Conservation (phyloP, 768 basidiomycete species). For the Calocera cornea region DNA sequence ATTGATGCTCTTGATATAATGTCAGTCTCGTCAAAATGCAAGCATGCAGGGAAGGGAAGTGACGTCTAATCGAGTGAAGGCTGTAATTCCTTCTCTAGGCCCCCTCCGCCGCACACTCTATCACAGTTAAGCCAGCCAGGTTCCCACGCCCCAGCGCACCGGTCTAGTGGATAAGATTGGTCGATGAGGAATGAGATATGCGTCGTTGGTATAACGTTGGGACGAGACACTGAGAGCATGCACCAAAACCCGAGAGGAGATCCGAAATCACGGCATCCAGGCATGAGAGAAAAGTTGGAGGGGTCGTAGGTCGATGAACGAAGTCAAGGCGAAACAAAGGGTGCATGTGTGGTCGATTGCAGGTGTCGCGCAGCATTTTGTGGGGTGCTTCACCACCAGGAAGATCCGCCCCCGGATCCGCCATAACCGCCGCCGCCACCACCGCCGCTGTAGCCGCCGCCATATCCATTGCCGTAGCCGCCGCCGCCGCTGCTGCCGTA, state of each 20-base stretch:
- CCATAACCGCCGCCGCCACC: conserved; percentile 31
- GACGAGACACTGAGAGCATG: conserved; percentile 6
- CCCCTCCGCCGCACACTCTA: background rate
- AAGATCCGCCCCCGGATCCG: conserved; percentile 32
- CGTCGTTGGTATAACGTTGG: conserved; percentile 4
- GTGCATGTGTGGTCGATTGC: background rate
- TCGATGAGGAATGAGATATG: conserved; percentile 5
- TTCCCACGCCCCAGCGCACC: conserved; percentile 3
- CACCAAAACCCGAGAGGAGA: conserved; percentile 4
- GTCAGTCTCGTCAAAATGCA: conserved; percentile 5
- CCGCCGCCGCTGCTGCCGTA: conserved; percentile 27
- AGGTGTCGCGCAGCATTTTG: background rate
- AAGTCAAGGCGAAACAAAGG: background rate
- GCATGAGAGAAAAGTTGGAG: background rate
- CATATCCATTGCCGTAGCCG: conserved; percentile 21
- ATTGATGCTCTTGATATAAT: conserved; percentile 5
- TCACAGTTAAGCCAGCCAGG: conserved; percentile 1
- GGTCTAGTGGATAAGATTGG: conserved; percentile 4
- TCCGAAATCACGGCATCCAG: conserved; percentile 6
- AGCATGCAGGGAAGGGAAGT: background rate
- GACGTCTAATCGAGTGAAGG: conserved; percentile 1
- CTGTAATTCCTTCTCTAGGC: background rate
- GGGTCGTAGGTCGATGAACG: background rate
- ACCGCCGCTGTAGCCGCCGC: conserved; percentile 22
- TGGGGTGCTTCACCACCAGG: background rate